Evolutionary conservation across 2,329 filamentous ascomycete genomes (phyloP).

Genomic region (Aspergillus thermomutatus): DNA sequence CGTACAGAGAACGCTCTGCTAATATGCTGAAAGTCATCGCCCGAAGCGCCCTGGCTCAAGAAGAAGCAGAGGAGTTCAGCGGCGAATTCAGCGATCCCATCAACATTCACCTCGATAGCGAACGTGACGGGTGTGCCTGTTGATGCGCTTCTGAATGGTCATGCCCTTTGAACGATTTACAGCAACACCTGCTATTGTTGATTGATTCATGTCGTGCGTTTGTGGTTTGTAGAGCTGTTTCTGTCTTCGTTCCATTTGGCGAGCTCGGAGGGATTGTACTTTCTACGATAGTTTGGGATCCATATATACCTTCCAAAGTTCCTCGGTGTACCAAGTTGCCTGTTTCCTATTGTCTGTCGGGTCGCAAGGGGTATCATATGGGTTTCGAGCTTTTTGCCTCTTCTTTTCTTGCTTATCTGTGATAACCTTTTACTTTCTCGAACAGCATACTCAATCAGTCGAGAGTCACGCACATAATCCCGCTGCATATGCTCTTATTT

Average conservation of each 20-base stretch:
- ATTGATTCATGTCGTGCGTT: constrained; percentile 10
- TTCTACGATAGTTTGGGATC: constrained; percentile 7
- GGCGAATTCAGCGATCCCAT: constrained; percentile 97
- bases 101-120: constrained; percentile 94
- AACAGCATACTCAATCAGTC: neutral
- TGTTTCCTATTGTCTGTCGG: constrained; percentile 10
- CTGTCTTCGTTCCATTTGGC: neutral
- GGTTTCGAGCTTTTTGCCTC: constrained; percentile 7
- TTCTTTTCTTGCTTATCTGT: constrained; percentile 8
- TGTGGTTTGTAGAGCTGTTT: constrained; percentile 15
- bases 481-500: neutral
- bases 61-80: constrained; percentile 96
- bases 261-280: constrained; percentile 8
- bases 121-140: constrained; percentile 89
- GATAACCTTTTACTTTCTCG: constrained; percentile 9
- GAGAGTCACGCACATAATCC: constrained; percentile 25
- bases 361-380: constrained; percentile 11
- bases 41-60: constrained; percentile 89
- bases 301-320: constrained; percentile 15
- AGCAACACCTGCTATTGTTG: constrained; percentile 16
- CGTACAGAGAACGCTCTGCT: constrained; percentile 3
- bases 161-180: constrained; percentile 23
- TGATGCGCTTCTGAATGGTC: constrained; percentile 46
- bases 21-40: constrained; percentile 70
- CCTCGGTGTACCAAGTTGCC: constrained; percentile 12